Percentiles rank a stretch among this genome's conserved stretches.
These are phyloP conservation scores for Marasmius sp. DNA, from an alignment of 1,284 basidiomycete species.

Conservation along the genomic window DNA sequence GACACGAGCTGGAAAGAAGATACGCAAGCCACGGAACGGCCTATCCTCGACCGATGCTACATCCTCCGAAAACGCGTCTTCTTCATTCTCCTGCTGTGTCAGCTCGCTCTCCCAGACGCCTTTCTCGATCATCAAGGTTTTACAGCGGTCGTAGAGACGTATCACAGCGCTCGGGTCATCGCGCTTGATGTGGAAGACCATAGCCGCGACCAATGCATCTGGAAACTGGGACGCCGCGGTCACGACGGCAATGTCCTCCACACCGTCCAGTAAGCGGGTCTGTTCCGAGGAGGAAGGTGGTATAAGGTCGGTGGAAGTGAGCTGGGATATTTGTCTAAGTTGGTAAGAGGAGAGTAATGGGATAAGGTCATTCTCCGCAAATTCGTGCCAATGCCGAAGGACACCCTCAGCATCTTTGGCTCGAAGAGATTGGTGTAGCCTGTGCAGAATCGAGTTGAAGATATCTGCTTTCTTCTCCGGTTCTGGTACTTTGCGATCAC, in stretches of 20 bases:
- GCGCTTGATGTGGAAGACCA: conserved; percentile 45
- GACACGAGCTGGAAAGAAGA: conserved; percentile 28
- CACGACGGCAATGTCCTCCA: conserved; percentile 48
- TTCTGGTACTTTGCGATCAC: conserved; percentile 17
- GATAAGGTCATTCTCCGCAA: conserved; percentile 44
- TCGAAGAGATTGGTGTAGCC: conserved; percentile 36
- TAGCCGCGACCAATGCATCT: conserved; percentile 47
- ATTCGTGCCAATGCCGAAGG: conserved; percentile 40
- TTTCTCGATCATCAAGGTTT: conserved; percentile 23
- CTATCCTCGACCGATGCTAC: conserved; percentile 16
- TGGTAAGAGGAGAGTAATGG: conserved; percentile 42
- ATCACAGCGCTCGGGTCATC: conserved; percentile 43
- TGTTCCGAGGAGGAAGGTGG: conserved; percentile 6
- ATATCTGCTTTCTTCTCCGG: conserved; percentile 32
- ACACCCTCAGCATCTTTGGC: conserved; percentile 30
- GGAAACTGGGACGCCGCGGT: conserved; percentile 42
- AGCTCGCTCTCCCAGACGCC: conserved; percentile 22
- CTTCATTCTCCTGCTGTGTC: conserved; percentile 17
- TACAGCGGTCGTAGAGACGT: conserved; percentile 46
- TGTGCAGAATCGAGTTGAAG: conserved; percentile 33
- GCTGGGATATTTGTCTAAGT: conserved; percentile 36
- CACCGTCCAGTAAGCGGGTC: conserved; percentile 23
- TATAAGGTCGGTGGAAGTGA: conserved; percentile 32
- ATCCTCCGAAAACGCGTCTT: conserved; percentile 6
- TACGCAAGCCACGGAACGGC: conserved; percentile 10